Conservation (phyloP, 495 filamentous ascomycete species). For the Neohortaea acidophila region DNA sequence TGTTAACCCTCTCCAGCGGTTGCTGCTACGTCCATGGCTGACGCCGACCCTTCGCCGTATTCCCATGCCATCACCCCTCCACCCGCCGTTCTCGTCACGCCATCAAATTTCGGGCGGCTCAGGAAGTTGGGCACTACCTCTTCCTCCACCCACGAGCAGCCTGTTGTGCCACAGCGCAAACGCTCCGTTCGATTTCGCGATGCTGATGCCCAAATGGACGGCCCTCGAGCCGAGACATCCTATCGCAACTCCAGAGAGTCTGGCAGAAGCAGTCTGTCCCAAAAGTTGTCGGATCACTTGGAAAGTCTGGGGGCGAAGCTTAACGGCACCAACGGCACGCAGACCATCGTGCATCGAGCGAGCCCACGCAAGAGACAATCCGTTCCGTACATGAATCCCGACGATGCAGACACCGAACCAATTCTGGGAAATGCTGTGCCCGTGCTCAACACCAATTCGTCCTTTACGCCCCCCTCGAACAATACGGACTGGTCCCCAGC, state of each 20-base stretch:
- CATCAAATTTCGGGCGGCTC: neutral
- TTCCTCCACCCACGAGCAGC: slow-evolving; percentile 2
- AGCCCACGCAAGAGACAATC: slow-evolving; percentile 5
- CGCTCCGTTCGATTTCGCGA: slow-evolving; percentile 16
- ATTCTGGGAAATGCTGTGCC: slow-evolving; percentile 7
- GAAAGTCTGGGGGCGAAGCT: slow-evolving; percentile 10
- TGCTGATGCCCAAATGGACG: slow-evolving; percentile 10
- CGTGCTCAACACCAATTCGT: slow-evolving; percentile 9
- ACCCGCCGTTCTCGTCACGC: neutral
- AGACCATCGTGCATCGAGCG: slow-evolving; percentile 15
- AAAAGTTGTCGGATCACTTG: slow-evolving; percentile 12
- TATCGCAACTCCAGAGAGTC: too few species aligned
- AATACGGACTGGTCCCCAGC: slow-evolving; percentile 10
- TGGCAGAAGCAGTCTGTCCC: slow-evolving; percentile 5
- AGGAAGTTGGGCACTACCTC: slow-evolving; percentile 2
- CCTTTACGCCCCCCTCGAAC: neutral
- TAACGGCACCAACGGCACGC: slow-evolving; percentile 5
- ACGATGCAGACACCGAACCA: neutral
- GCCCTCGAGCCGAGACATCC: slow-evolving; percentile 1
- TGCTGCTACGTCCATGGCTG: too few species aligned
- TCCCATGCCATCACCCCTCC: slow-evolving; percentile 7
- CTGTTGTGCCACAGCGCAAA: slow-evolving; percentile 5
- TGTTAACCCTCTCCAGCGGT: too few species aligned
- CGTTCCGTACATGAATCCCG: slow-evolving; percentile 9
- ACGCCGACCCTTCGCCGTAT: slow-evolving; percentile 5